phyloP scores from a whole-genome alignment of 1,139 yeast species.

The Zygosaccharomyces sapae region DNA sequence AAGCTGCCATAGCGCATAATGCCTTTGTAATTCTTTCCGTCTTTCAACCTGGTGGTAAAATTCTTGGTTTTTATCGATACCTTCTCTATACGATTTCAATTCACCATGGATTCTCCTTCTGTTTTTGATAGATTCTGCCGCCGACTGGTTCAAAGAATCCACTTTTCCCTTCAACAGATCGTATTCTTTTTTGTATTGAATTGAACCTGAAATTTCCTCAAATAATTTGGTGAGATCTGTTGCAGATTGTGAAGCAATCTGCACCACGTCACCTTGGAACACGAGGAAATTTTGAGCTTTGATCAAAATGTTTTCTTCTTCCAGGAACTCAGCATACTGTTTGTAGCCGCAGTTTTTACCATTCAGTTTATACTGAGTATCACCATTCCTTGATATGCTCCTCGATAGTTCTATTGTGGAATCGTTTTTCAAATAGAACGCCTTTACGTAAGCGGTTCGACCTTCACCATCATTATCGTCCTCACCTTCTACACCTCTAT shows the following conservation, averaged over 20 bases:
- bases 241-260: constrained; percentile 85
- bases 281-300: constrained; percentile 90
- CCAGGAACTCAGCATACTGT: constrained; percentile 63
- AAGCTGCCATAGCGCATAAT: constrained; percentile 59
- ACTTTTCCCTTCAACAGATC: constrained; percentile 62
- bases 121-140: constrained; percentile 63
- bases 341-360: constrained; percentile 56
- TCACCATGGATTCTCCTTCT: constrained; percentile 74
- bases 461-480: constrained; percentile 39
- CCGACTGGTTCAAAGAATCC: constrained; percentile 62
- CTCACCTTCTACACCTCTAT: constrained; percentile 54
- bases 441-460: constrained; percentile 71
- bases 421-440: constrained; percentile 62
- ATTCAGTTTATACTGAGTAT: constrained; percentile 68
- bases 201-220: constrained; percentile 82
- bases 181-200: constrained; percentile 62
- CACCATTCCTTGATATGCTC: constrained; percentile 51
- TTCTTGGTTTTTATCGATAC: constrained; percentile 65
- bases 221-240: constrained; percentile 66
- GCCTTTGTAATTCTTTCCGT: constrained; percentile 43
- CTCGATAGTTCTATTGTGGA: constrained; percentile 43
- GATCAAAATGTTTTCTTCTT: constrained; percentile 77
- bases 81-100: constrained; percentile 74
- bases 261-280: constrained; percentile 96
- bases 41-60: constrained; percentile 51